These are phyloP conservation scores for Phytophthora pisi DNA, from an alignment of 352 stramenopile genomes.

Conservation along the genomic window DNA sequence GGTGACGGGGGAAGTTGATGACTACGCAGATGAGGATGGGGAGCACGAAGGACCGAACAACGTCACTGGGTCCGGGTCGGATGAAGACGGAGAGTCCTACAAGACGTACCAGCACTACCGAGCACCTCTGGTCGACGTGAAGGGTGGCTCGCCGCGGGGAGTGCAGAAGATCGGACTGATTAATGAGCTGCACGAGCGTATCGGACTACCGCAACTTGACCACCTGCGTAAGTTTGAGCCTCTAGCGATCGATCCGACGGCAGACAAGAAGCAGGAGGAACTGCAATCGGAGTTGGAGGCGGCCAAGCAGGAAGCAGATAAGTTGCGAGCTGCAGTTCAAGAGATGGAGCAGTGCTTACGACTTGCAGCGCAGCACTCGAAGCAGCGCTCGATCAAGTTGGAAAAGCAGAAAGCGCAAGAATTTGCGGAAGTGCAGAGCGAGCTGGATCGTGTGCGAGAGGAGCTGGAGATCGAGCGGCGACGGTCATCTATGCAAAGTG, in stretches of 20 bases:
- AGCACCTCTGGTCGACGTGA: not conserved
- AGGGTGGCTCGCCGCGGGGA: constrained; percentile 41
- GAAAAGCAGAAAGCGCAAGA: constrained; percentile 64
- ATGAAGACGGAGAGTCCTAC: constrained; percentile 20
- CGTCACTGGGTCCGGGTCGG: constrained; percentile 26
- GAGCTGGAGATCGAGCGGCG: constrained; percentile 59
- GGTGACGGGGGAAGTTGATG: constrained; percentile 28
- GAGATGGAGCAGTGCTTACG: constrained; percentile 67
- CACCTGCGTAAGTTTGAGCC: constrained; percentile 76
- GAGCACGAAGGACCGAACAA: constrained; percentile 17
- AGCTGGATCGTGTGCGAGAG: constrained; percentile 56
- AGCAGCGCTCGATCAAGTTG: constrained; percentile 63
- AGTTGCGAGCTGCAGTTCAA: constrained; percentile 56
- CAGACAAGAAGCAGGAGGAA: constrained; percentile 51
- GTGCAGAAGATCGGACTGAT: constrained; percentile 72
- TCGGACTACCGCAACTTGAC: constrained; percentile 73
- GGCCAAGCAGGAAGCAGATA: constrained; percentile 63
- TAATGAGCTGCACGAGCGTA: constrained; percentile 75
- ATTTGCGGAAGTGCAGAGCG: constrained; percentile 50
- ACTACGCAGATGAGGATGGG: constrained; percentile 16
- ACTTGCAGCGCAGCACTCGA: constrained; percentile 51
- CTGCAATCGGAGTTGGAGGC: constrained; percentile 63
- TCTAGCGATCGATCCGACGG: constrained; percentile 49
- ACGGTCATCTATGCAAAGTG: constrained; percentile 38
- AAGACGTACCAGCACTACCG: constrained; percentile 14